Conservation (phyloP, 2,329 filamentous ascomycete species). For the Phaeosphaeriaceae sp. region DNA sequence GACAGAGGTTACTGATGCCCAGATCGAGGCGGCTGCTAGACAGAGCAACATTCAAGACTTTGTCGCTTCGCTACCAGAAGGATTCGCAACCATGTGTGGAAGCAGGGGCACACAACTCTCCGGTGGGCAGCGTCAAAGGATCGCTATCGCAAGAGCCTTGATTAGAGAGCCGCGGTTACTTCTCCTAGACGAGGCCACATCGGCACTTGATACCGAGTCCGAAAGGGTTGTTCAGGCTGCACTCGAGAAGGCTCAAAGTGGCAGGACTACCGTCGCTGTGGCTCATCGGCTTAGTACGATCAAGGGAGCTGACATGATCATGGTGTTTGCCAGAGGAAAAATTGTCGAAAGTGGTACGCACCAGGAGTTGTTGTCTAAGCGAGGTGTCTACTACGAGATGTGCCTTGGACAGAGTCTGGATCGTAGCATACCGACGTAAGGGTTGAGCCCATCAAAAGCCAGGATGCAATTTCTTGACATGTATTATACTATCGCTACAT, state of each 20-base stretch:
- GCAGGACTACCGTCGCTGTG: constrained; percentile 91
- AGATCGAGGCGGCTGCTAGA: constrained; percentile 77
- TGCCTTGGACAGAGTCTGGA: constrained; percentile 53
- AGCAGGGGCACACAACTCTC: constrained; percentile 44
- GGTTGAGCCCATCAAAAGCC: neutral
- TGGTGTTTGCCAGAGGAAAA: constrained; percentile 87
- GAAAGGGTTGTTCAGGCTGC: constrained; percentile 83
- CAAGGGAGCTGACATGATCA: constrained; percentile 91
- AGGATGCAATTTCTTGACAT: neutral
- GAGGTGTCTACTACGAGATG: constrained; percentile 55
- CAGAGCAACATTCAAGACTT: constrained; percentile 58
- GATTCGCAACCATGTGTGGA: constrained; percentile 55
- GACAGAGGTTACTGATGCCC: constrained; percentile 73
- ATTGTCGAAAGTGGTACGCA: constrained; percentile 80
- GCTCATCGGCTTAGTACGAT: constrained; percentile 92
- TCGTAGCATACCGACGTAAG: constrained; percentile 27
- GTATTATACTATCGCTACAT: neutral
- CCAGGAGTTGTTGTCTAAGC: constrained; percentile 46
- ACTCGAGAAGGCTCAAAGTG: constrained; percentile 80
- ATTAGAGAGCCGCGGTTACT: constrained; percentile 90
- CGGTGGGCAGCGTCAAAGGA: constrained; percentile 92
- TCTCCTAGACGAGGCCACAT: constrained; percentile 46
- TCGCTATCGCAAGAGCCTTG: constrained; percentile 90
- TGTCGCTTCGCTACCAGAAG: constrained; percentile 56
- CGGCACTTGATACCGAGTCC: constrained; percentile 44